Evolutionary conservation across 2,329 filamentous ascomycete species (phyloP), one percentile per base, ranked within the genome.

Genomic region (Mollisia scopiformis): DNA sequence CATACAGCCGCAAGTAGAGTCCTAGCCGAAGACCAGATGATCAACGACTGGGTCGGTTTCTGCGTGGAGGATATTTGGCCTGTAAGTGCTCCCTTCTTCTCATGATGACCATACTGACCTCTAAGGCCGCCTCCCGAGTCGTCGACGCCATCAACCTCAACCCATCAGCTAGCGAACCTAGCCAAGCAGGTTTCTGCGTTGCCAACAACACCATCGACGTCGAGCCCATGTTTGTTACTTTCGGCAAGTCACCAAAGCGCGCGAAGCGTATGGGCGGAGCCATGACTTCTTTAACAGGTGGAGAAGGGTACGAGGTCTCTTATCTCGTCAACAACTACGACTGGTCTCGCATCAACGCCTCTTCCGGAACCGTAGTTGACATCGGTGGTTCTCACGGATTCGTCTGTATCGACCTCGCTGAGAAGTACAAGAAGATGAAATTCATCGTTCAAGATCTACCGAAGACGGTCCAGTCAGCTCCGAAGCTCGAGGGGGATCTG

Each of bases 321-420:
- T 78, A 85, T 64, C 75, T 88, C 10, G 76, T 85, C 2, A 73
- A 83, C 37, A 81, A 79, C 46, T 87, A 82, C 66, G 80, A 86
- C 66, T 81, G 87, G 66, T 72, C 76, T 1, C 76, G 75, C 1
- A 71, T 86, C 1, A 76, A 84, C 54, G 72, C 72, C 0, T 68
- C 61, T 1, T 72, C 73, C 5, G 84, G 80, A 2, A 83, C 77
- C 0, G 73, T 88, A 39, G 83, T 88, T 4, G 85, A 88, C 57
- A 67, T 86, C 14, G 85, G 86, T 10, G 85, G 86, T 2, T 83
- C 81, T 19, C 81, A 83, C 55, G 86, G 86, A 0, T 83, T 85
- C 50, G 80, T 82, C n/a, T 80, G 77, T 50, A 76, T 83, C n/a
- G 82, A 80, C 3, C 74, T 88, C 46, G 85, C 83, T 1, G 75